Evolutionary conservation across 306 rosid species (phyloP).

Genomic region (Sophora flavescens): DNA sequence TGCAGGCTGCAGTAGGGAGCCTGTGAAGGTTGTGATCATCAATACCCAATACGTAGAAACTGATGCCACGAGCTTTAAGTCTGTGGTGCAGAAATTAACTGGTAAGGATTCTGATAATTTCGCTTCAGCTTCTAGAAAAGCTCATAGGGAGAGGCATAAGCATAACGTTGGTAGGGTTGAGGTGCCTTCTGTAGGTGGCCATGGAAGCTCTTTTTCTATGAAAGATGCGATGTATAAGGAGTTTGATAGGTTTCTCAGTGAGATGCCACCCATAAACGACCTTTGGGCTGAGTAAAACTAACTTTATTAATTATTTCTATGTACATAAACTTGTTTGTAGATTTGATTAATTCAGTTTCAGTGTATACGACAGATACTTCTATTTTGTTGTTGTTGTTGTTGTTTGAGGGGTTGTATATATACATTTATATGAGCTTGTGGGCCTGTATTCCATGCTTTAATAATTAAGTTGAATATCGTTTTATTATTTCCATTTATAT

Average conservation of each 20-base stretch:
- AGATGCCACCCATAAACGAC: slow-evolving; percentile 65
- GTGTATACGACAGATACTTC: background rate
- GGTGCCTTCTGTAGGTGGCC: background rate
- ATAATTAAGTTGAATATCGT: slow-evolving; percentile 4
- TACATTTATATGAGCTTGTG: background rate
- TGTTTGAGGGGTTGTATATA: slow-evolving; percentile 32
- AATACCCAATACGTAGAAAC: slow-evolving; percentile 79
- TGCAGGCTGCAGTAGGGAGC: slow-evolving; percentile 26
- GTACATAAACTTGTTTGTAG: background rate
- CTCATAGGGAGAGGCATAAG: background rate
- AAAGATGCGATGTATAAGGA: slow-evolving; percentile 71
- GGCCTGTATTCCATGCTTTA: background rate
- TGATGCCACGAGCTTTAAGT: slow-evolving; percentile 73
- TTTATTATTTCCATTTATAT: background rate
- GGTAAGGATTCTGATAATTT: slow-evolving; percentile 64
- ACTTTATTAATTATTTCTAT: background rate
- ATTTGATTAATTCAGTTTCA: slow-evolving; percentile 6
- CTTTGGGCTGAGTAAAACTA: slow-evolving; percentile 39
- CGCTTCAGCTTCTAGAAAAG: background rate
- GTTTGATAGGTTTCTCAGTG: slow-evolving; percentile 63
- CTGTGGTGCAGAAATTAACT: slow-evolving; percentile 80
- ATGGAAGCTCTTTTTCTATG: slow-evolving; percentile 45
- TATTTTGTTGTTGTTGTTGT: background rate
- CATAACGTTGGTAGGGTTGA: background rate
- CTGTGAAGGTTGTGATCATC: slow-evolving; percentile 74